phyloP scores from a whole-genome alignment of 768 basidiomycete species.

The Rhizopogon salebrosus region DNA sequence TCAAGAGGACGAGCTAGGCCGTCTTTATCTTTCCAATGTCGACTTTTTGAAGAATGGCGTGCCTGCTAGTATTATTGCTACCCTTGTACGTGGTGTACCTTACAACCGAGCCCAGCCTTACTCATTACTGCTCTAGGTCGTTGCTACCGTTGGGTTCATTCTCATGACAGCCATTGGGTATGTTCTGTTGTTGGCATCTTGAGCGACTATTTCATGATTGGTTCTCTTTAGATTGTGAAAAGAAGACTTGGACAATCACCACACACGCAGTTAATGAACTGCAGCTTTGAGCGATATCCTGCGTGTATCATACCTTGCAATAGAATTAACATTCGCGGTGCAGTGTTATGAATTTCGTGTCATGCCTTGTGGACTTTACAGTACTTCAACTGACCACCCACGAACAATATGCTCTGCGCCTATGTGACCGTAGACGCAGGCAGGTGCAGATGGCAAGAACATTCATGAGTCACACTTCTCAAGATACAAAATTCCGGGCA shows the following conservation, averaged over 20 bases:
- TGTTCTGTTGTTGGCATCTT: slow-evolving; percentile 20
- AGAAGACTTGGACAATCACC: background rate
- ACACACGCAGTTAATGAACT: background rate
- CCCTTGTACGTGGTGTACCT: slow-evolving; percentile 47
- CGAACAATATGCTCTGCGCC: no score
- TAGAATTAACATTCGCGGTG: background rate
- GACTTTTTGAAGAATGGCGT: slow-evolving; percentile 95
- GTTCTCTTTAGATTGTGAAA: background rate
- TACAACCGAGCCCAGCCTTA: background rate
- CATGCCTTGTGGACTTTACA: no score
- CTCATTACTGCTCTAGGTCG: slow-evolving; percentile 48
- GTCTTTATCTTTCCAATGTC: slow-evolving; percentile 75
- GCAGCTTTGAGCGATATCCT: background rate
- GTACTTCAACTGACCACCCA: background rate
- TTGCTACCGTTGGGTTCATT: slow-evolving; percentile 79
- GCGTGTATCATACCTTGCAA: background rate
- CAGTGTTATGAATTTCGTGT: background rate
- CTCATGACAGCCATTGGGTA: slow-evolving; percentile 73
- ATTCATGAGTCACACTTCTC: background rate
- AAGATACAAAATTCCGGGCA: no score
- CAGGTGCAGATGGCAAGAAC: background rate
- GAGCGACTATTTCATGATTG: background rate
- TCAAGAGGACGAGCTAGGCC: slow-evolving; percentile 92
- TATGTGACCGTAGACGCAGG: background rate
- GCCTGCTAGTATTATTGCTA: slow-evolving; percentile 88